Conservation (phyloP, 2,329 filamentous ascomycete genomes). For the Calonectria montana region DNA sequence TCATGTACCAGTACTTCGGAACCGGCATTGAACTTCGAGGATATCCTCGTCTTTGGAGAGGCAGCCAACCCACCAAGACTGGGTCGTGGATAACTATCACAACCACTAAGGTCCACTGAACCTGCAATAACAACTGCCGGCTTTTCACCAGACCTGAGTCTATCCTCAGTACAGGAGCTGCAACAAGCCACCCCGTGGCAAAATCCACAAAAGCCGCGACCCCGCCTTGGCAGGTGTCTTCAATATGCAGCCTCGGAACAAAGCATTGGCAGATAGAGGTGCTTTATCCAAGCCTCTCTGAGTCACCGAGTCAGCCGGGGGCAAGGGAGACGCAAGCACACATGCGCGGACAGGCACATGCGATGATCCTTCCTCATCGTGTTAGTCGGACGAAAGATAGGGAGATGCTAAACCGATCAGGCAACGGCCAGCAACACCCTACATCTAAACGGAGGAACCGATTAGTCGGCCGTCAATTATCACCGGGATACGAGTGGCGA, state of each 20-base stretch:
- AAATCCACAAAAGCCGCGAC: not conserved
- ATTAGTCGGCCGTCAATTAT: not conserved
- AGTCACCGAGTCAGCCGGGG: not conserved
- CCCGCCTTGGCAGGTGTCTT: not conserved
- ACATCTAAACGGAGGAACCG: not conserved
- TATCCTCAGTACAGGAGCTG: not conserved
- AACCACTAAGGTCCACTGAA: not conserved
- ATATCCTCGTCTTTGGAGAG: not conserved
- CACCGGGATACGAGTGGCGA: slow-evolving; percentile 12
- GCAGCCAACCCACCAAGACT: not conserved
- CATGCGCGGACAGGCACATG: not conserved
- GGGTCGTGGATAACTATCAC: not conserved
- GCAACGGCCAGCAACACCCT: not conserved
- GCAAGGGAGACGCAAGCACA: not conserved
- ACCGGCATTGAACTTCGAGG: not conserved
- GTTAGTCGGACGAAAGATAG: not conserved
- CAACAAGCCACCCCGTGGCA: not conserved
- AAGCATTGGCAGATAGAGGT: not conserved
- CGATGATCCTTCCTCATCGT: not conserved
- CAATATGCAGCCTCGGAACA: not conserved
- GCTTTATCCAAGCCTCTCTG: not conserved
- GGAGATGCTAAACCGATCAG: not conserved
- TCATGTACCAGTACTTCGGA: too few species aligned
- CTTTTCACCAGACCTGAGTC: not conserved
- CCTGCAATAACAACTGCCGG: not conserved